A percentile compares a stretch with the other conserved stretches of the same genome.
These are phyloP conservation scores for Epichloe coenophiala DNA, from an alignment of 2,329 filamentous ascomycete species.

Conservation along the genomic window DNA sequence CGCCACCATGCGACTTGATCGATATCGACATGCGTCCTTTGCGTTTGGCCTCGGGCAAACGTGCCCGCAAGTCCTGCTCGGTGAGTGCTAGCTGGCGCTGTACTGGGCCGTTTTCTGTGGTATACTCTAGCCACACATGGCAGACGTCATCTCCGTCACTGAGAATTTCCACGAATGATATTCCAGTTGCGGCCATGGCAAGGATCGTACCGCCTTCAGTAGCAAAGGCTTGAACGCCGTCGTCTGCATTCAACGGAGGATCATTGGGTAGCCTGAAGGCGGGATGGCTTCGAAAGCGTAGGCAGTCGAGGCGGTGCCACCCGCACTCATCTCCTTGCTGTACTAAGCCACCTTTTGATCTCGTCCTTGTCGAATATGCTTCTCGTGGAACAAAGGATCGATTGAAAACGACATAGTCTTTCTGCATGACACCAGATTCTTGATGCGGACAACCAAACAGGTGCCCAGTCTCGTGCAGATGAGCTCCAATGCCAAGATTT, in stretches of 20 bases:
- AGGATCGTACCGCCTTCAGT: slow-evolving; percentile 65
- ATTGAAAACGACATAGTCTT: slow-evolving; percentile 76
- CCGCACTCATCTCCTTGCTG: slow-evolving; percentile 68
- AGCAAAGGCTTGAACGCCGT: slow-evolving; percentile 74
- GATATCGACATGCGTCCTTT: slow-evolving; percentile 58
- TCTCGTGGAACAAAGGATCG: slow-evolving; percentile 71
- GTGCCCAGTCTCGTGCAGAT: slow-evolving; percentile 83
- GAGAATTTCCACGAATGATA: slow-evolving; percentile 76
- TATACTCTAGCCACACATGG: slow-evolving; percentile 68
- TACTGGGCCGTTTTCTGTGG: slow-evolving; percentile 44
- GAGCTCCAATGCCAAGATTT: slow-evolving; percentile 84
- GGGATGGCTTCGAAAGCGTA: slow-evolving; percentile 82
- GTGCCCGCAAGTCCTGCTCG: slow-evolving; percentile 59
- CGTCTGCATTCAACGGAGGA: slow-evolving; percentile 45
- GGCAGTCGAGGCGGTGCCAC: slow-evolving; percentile 81
- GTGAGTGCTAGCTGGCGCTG: slow-evolving; percentile 62
- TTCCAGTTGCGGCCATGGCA: slow-evolving; percentile 65
- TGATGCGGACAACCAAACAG: slow-evolving; percentile 83
- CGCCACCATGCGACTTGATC: slow-evolving; percentile 64
- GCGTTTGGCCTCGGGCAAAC: slow-evolving; percentile 58
- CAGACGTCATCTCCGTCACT: slow-evolving; percentile 70
- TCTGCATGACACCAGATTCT: slow-evolving; percentile 80
- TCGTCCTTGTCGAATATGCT: slow-evolving; percentile 76
- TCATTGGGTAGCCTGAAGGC: slow-evolving; percentile 80
- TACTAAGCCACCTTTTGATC: slow-evolving; percentile 65